A percentile compares a stretch with the other conserved stretches of the same genome.
These are phyloP conservation scores for Flaveria trinervia DNA, from an alignment of 129 eudicot genomes.

Conservation along the genomic window DNA sequence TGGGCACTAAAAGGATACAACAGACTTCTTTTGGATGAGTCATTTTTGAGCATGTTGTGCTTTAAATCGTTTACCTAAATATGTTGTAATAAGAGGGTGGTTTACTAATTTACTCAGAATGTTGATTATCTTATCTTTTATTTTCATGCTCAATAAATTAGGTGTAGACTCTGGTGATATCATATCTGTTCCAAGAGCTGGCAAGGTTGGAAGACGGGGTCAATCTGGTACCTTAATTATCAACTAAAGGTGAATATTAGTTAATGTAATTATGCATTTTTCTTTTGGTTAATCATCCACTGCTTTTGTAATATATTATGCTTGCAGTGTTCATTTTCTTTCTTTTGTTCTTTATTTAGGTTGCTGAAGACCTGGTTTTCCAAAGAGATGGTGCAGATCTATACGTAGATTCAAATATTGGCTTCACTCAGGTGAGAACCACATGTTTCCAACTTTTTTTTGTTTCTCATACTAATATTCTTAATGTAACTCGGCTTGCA, in stretches of 20 bases:
- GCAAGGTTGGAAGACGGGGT: constrained; percentile 64
- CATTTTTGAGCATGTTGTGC: constrained; percentile 6
- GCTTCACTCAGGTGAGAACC: constrained; percentile 73
- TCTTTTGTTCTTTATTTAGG: constrained; percentile 43
- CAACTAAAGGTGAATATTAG: constrained; percentile 55
- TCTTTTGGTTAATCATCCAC: constrained; percentile 12
- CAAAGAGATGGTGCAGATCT: constrained; percentile 79
- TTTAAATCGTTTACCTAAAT: constrained; percentile 10
- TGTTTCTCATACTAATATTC: constrained; percentile 1
- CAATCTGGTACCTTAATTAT: constrained; percentile 74
- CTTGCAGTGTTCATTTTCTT: constrained; percentile 4
- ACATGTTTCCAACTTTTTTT: constrained; percentile 5
- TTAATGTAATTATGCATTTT: background rate
- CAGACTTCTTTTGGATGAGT: background rate
- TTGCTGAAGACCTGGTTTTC: constrained; percentile 70
- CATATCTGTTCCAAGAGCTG: constrained; percentile 84
- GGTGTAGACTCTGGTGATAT: constrained; percentile 95
- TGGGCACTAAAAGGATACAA: background rate
- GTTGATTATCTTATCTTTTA: constrained; percentile 7
- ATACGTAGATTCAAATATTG: constrained; percentile 67
- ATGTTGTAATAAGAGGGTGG: background rate
- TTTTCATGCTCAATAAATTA: constrained; percentile 28
- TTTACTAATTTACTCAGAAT: constrained; percentile 14
- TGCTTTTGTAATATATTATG: constrained; percentile 9
- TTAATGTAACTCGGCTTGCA: background rate